Base-by-base conservation (phyloP, 805 yeast species). In the Myxozyma vanderwaltii region DNA sequence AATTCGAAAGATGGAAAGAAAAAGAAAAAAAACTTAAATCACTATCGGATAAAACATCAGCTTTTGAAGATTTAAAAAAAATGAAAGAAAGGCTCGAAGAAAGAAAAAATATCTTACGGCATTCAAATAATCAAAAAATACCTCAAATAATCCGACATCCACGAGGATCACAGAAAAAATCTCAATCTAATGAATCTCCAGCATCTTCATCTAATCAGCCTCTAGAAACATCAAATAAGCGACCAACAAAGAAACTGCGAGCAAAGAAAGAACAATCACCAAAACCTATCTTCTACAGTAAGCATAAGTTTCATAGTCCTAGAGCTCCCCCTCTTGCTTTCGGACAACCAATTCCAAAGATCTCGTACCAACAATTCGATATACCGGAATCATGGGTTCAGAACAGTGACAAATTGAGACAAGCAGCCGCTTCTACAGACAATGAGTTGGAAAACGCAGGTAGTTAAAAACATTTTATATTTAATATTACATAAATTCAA, bases 1-100 rank as follows among this genome's bases (percentile, higher is more conserved):
- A 53, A 27, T 62, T 59, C 46, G 63, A 62, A 13, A 17, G 40
- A n/a, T 62, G 62, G 62, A 46, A 48, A 10, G 55, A 53, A 26
- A 49, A 45, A 26, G 64, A 61, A 40, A 61, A 58, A 40, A 26
- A 23, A 50, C 36, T 29, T 33, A 58, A 51, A 35, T 17, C 56
- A 23, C 19, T 24, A 24, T 1, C 33, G 17, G 35, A 33, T 17
- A 26, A n/a, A 4, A 24, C 26, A 29, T 10, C 10, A 12, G 23
- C 24, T 2, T n/a, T 15, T n/a, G 40, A 27, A 27, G 45, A 33
- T 17, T 23, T 33, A 27, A 19, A 47, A 35, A 23, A 8, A 19
- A 27, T 38, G 45, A 40, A 33, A 39, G 8, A 45, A 24, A 23
- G 60, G 12, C 39, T 56, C 12, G 52, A 50, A 23, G 40, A 46